These are phyloP conservation scores for Houttuynia cordata DNA, from an alignment of 164 flowering plant genomes.

Conservation along the genomic window DNA sequence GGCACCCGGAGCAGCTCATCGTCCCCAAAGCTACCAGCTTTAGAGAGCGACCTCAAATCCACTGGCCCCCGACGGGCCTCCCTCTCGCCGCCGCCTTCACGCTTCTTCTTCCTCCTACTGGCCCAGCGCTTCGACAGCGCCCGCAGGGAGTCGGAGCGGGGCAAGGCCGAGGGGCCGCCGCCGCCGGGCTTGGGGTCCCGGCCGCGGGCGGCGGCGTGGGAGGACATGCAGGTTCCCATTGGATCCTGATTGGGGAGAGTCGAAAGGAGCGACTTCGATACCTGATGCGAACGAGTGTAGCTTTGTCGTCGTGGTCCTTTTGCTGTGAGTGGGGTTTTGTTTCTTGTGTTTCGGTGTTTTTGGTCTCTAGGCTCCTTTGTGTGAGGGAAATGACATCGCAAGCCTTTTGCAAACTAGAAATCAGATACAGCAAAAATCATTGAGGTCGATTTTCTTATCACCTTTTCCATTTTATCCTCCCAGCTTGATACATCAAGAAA, in stretches of 20 bases:
- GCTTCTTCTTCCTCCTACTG: not conserved
- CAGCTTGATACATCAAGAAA: too few relatives aligned
- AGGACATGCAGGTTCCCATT: conserved; percentile 4
- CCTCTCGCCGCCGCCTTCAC: conserved; percentile 1
- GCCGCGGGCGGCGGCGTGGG: not conserved
- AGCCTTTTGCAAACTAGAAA: too few relatives aligned
- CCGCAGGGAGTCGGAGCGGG: not conserved
- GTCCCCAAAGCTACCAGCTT: conserved; percentile 9
- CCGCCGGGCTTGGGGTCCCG: not conserved
- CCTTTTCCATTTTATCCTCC: too few relatives aligned
- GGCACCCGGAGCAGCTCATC: conserved; percentile 31
- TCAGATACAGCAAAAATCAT: too few relatives aligned
- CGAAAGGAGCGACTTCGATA: not conserved
- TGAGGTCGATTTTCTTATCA: too few relatives aligned
- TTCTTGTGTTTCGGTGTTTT: too few relatives aligned
- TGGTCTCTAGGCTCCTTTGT: too few relatives aligned
- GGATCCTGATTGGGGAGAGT: not conserved
- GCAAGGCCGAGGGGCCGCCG: not conserved
- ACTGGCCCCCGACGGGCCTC: conserved; percentile 1
- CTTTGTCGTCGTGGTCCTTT: too few relatives aligned
- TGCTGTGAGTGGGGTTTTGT: too few relatives aligned
- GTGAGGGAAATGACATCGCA: too few relatives aligned
- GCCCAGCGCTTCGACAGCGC: conserved; percentile 1
- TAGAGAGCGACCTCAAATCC: conserved; percentile 1
- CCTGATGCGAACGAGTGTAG: not conserved